Evolutionary conservation across 495 filamentous ascomycete genomes (phyloP), one percentile per base, ranked within the genome.

Genomic region (Tuber magnatum): DNA sequence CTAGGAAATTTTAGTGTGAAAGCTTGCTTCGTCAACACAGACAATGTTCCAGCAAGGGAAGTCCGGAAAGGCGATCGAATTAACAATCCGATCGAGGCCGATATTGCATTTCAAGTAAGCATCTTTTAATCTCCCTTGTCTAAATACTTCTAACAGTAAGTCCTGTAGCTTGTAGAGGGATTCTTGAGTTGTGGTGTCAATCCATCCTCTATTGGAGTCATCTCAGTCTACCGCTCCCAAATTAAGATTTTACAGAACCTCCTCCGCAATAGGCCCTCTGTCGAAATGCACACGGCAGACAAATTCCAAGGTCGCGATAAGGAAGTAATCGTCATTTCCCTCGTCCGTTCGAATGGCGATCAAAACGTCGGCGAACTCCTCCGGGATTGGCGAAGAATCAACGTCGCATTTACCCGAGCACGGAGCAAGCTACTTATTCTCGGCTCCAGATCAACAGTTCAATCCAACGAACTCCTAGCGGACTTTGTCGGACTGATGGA

Each of bases 241-340:
- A 91, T 99, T 0, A 83, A 83, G 72, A 74, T 77, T 32, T 76
- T 83, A 43, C 89, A 89, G 46, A 86, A 84, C 39, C 84, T 90
- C 69, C 86, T 87, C 39, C 86, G 83, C 68, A 80, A 85, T 76
- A 77, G 84, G 5, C 84, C 87, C 12, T 88, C 85, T 1, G 89
- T 99, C 20, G 95, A 99, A 83, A 93, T 97, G 88, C 93, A 97
- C 84, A 97, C 95, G 0, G 92, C 95, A 8, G 95, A 99, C 81
- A 92, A 93, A 72, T 99, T 97, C 84, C 95, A 99, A 83, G 95
- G 95, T 8, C 88, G 95, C 3, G 95, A 99, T 83, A 99, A 99
- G 84, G 92, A 94, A 80, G 89, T 97, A 20, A 87, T 97, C 20
- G 88, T 99, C 38, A 88, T 99, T 22, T 90, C 87, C 71, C 89